Evolutionary conservation across 495 filamentous ascomycete species (phyloP).

Genomic region (Tuber indicum): DNA sequence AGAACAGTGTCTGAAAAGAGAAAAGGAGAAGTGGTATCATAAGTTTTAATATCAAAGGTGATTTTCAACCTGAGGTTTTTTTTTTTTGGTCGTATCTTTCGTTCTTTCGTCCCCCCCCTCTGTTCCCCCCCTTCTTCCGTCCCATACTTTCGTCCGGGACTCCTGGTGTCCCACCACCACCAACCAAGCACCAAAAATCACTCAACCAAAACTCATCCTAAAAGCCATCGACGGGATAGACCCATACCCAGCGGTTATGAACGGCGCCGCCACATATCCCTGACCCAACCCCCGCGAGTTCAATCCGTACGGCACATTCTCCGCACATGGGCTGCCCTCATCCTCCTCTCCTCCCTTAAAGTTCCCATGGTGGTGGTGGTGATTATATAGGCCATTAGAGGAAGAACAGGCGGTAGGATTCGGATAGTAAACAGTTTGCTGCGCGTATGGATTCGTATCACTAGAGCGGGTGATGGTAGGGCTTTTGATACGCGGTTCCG

Average conservation of each 20-base stretch:
- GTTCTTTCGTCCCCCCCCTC: no score
- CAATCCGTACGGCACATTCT: neutral
- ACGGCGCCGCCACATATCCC: neutral
- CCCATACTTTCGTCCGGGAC: no score
- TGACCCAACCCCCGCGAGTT: neutral
- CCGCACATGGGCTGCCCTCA: neutral
- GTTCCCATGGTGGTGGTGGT: neutral
- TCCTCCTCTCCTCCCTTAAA: neutral
- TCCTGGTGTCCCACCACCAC: neutral
- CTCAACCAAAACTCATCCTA: neutral
- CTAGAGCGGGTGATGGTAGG: neutral
- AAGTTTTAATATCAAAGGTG: neutral
- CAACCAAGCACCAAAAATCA: neutral
- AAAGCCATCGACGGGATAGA: neutral
- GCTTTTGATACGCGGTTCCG: neutral
- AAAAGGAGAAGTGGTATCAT: neutral
- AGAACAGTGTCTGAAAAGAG: neutral
- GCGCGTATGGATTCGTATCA: neutral
- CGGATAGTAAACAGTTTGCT: neutral
- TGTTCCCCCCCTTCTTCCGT: no score
- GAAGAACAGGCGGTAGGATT: neutral
- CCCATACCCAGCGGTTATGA: neutral
- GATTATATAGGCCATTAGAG: neutral
- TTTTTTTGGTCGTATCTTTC: neutral
- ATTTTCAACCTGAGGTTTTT: neutral